These are phyloP conservation scores for Pulveroboletus sp. DNA, from an alignment of 768 basidiomycete genomes.

Conservation along the genomic window DNA sequence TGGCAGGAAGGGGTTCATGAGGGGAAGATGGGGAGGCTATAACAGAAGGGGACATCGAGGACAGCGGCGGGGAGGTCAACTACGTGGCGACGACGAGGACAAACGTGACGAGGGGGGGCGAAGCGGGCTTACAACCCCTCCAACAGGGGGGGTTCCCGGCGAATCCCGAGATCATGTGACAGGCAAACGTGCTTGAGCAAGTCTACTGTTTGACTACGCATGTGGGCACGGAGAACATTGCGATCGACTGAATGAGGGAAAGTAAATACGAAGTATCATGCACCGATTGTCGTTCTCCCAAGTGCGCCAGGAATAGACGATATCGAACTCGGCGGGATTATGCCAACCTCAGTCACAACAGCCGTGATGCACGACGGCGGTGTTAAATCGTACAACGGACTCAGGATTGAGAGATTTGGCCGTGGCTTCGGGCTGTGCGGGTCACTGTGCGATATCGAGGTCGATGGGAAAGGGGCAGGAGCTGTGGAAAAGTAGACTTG, in stretches of 20 bases:
- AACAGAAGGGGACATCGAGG: conserved; percentile 24
- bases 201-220: not conserved
- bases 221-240: not conserved
- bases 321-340: conserved; percentile 91
- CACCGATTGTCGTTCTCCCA: conserved; percentile 23
- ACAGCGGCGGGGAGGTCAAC: conserved; percentile 7
- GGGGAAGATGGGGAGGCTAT: conserved; percentile 5
- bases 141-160: conserved; percentile 5
- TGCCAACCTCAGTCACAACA: conserved; percentile 94
- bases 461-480: conserved; percentile 24
- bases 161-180: conserved; percentile 16
- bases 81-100: conserved; percentile 8
- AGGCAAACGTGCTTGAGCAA: conserved; percentile 17
- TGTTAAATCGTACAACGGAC: conserved; percentile 91
- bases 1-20: conserved; percentile 4
- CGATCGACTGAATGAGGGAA: not conserved
- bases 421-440: conserved; percentile 27
- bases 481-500: conserved; percentile 14
- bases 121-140: conserved; percentile 3
- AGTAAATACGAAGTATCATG: conserved; percentile 13
- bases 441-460: conserved; percentile 4
- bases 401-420: conserved; percentile 69
- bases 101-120: conserved; percentile 4
- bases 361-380: conserved; percentile 90
- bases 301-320: conserved; percentile 76